These are phyloP conservation scores for Pachysandra terminalis DNA, from an alignment of 164 flowering plant genomes.

Conservation along the genomic window DNA sequence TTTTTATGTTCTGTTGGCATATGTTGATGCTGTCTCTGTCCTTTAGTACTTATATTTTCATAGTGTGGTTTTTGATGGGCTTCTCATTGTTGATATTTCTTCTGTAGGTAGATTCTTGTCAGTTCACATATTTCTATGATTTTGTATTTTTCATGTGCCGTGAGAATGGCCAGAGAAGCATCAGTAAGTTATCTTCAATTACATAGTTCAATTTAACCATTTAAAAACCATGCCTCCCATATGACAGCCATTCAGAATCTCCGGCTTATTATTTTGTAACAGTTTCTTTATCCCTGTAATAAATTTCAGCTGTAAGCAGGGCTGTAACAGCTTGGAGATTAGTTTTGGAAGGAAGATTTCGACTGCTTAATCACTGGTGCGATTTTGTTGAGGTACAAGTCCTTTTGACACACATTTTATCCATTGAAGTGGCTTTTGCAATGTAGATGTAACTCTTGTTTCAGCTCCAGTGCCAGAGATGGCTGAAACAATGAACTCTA, in stretches of 20 bases:
- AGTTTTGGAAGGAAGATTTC: constrained; percentile 82
- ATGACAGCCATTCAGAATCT: not conserved
- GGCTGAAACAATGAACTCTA: too few species aligned
- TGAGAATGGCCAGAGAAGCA: constrained; percentile 86
- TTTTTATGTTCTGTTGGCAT: not conserved
- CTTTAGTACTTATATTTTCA: not conserved
- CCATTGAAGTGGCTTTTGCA: too few species aligned
- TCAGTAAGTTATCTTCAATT: constrained; percentile 51
- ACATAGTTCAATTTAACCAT: not conserved
- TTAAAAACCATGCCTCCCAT: not conserved
- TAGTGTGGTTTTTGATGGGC: constrained; percentile 1
- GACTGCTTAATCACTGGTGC: constrained; percentile 87
- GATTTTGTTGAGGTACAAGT: constrained; percentile 83
- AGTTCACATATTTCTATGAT: constrained; percentile 78
- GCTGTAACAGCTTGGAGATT: constrained; percentile 84
- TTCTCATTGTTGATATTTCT: constrained; percentile 5
- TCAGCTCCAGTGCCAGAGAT: too few species aligned
- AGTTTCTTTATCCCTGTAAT: not conserved
- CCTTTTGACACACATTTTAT: not conserved
- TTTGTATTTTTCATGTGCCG: constrained; percentile 93
- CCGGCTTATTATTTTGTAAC: not conserved
- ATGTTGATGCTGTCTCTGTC: not conserved
- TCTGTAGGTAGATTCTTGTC: constrained; percentile 64
- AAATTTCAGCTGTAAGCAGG: constrained; percentile 63
- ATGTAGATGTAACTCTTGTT: too few species aligned